phyloP scores from a whole-genome alignment of 768 basidiomycete species.

The Pleurotus tuoliensis region DNA sequence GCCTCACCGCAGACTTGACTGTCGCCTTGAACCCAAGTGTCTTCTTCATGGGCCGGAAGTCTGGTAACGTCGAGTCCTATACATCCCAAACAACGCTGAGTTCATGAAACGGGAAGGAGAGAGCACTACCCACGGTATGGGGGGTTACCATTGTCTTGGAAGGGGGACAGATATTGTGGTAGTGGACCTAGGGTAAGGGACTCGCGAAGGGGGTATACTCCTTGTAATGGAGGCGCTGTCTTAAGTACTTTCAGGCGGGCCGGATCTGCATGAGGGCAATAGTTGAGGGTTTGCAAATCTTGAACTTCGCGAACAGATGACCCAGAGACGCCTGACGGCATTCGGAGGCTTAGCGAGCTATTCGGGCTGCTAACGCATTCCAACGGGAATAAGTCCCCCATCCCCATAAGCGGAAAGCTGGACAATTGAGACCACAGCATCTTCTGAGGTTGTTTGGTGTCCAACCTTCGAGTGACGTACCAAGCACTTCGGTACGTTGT shows the following conservation, averaged over 20 bases:
- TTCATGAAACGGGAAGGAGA: background rate
- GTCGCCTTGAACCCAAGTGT: background rate
- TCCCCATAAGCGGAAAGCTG: constrained; percentile 2
- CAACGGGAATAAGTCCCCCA: background rate
- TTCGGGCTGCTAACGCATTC: background rate
- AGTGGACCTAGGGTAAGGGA: no score
- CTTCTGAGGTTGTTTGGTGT: background rate
- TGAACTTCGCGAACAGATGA: constrained; percentile 3
- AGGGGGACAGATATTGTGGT: background rate
- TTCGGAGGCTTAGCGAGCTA: constrained; percentile 3
- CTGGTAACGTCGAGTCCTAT: background rate
- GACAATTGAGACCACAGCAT: background rate
- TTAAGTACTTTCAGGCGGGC: constrained; percentile 6
- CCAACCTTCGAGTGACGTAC: background rate
- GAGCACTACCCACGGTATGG: background rate
- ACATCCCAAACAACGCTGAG: no score
- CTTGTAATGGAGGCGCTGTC: background rate
- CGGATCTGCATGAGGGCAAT: constrained; percentile 4
- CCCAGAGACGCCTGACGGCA: constrained; percentile 7
- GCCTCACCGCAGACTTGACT: constrained; percentile 4
- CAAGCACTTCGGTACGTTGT: constrained; percentile 4
- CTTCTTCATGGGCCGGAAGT: constrained; percentile 7
- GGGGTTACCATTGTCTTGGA: background rate
- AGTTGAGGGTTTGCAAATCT: background rate
- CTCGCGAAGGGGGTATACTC: background rate